Evolutionary conservation across 2,329 filamentous ascomycete genomes (phyloP).

Genomic region (Thelonectria rubi): DNA sequence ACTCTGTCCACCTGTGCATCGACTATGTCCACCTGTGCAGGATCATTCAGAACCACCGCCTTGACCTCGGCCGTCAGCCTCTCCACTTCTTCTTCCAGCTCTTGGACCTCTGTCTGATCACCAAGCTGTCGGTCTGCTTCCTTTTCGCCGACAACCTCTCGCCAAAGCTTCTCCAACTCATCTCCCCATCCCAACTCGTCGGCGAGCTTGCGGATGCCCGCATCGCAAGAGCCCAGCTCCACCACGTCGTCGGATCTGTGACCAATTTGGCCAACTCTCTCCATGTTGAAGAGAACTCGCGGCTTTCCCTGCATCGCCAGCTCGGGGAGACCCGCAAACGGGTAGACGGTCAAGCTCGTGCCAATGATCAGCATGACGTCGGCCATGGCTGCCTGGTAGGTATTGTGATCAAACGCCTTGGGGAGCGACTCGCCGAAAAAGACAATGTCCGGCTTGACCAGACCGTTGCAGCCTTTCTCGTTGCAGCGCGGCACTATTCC

Average conservation of each 20-base stretch:
- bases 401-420: constrained; percentile 47
- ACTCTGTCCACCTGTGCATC: too few species aligned
- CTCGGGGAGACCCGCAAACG: constrained; percentile 83
- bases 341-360: constrained; percentile 86
- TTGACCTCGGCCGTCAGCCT: constrained; percentile 50
- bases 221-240: constrained; percentile 83
- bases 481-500: constrained; percentile 77
- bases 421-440: constrained; percentile 84
- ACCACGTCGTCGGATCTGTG: constrained; percentile 84
- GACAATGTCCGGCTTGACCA: constrained; percentile 94
- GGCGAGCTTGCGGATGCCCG: constrained; percentile 80
- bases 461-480: constrained; percentile 70
- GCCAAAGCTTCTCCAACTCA: constrained; percentile 83
- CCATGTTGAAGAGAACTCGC: constrained; percentile 86
- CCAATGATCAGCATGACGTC: constrained; percentile 88
- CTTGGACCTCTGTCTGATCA: constrained; percentile 48
- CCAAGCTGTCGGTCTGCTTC: constrained; percentile 60
- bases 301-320: constrained; percentile 71
- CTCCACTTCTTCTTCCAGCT: constrained; percentile 57
- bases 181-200: constrained; percentile 84
- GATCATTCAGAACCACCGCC: constrained; percentile 46
- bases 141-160: constrained; percentile 69
- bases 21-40: too few species aligned
- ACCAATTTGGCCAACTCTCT: constrained; percentile 82
- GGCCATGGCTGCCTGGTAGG: constrained; percentile 64